Evolutionary conservation across 2,329 filamentous ascomycete genomes (phyloP), one percentile per base, ranked within the genome.

Genomic region (Arachnomyces sp.): DNA sequence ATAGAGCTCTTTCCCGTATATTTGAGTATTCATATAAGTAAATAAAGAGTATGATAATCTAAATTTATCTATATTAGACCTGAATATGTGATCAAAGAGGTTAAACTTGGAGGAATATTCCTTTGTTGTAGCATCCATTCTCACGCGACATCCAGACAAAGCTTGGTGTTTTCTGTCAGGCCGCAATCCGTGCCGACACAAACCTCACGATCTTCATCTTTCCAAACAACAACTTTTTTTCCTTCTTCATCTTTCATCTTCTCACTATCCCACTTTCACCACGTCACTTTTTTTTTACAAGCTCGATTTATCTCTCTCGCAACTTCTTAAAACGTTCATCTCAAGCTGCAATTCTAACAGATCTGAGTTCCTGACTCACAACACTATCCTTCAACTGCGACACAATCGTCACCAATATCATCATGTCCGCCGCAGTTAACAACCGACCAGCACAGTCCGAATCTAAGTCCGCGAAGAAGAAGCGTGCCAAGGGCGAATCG

Each of bases 391-490:
- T 9, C 21, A 5, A 25, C 21, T 25, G 21, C 21, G 21, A 25
- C 21, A 9, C 21, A 25, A 5, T 42, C 48, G 49, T 50, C 42
- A 56, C 63, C 45, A n/a, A n/a, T 44, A 84, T 88, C 84, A 58
- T 63, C 52, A 74, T 86, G 63, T 71, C 78, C 40, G 59, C 78
- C 51, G 63, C 74, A 48, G 71, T 77, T 54, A 74, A 78, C 61
- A 82, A 82, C 66, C 73, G 82, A 50, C 71, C 75, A 52, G 67
- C 72, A 49, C 72, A 74, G 55, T 61, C 73, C 52, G 77, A 84
- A 51, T 72, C 80, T 52, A 84, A 84, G 68, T 72, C 75, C 45
- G 72, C 77, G 48, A 78, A 75, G 68, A 84, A 82, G 73, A 84
- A 84, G 74, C 63, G 59, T 44, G 52, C 48, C 40, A 66, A 61